A percentile compares a stretch with the other conserved stretches of the same genome.
Evolutionary conservation across 2,329 filamentous ascomycete species (phyloP).

Genomic region (Pseudogymnoascus sp.): DNA sequence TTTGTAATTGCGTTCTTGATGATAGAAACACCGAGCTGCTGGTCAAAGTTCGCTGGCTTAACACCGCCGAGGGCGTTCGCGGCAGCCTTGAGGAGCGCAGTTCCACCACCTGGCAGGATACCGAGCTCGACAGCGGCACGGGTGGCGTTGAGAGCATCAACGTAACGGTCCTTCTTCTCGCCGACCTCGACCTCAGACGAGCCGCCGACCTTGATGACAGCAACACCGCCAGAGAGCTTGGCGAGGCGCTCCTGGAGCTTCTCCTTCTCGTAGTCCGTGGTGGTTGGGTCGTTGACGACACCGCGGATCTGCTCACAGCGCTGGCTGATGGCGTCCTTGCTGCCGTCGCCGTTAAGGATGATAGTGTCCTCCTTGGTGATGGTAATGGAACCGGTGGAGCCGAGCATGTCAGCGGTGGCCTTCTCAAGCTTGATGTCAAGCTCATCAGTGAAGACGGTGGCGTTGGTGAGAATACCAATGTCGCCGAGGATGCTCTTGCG

Average conservation of each 20-base stretch:
- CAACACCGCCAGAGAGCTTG: conserved; percentile 97
- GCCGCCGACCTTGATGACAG: conserved; percentile 98
- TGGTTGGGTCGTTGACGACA: conserved; percentile 87
- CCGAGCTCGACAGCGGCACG: conserved; percentile 98
- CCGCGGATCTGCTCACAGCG: conserved; percentile 99
- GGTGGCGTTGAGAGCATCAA: conserved; percentile 95
- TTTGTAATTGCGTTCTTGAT: conserved; percentile 97
- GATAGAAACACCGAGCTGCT: conserved; percentile 96
- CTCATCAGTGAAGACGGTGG: conserved; percentile 96
- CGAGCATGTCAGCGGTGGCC: conserved; percentile 90
- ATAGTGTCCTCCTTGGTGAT: conserved; percentile 99
- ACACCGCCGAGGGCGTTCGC: conserved; percentile 76
- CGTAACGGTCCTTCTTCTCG: conserved; percentile 99
- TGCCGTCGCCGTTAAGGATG: conserved; percentile 91
- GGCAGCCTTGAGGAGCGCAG: conserved; percentile 93
- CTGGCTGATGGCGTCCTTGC: conserved; percentile 87
- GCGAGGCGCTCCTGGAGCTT: conserved; percentile 99
- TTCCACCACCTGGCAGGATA: conserved; percentile 97
- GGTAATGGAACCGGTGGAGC: conserved; percentile 94
- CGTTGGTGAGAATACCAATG: conserved; percentile 90
- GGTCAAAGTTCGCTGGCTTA: conserved; percentile 94
- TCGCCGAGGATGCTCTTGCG: conserved; percentile 99
- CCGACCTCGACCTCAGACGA: conserved; percentile 96
- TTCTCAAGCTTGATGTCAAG: conserved; percentile 99
- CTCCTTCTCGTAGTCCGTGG: conserved; percentile 99